A percentile compares a stretch with the other conserved stretches of the same genome.
Evolutionary conservation across 768 basidiomycete genomes (phyloP).

Genomic region (Pleurotus pulmonarius): DNA sequence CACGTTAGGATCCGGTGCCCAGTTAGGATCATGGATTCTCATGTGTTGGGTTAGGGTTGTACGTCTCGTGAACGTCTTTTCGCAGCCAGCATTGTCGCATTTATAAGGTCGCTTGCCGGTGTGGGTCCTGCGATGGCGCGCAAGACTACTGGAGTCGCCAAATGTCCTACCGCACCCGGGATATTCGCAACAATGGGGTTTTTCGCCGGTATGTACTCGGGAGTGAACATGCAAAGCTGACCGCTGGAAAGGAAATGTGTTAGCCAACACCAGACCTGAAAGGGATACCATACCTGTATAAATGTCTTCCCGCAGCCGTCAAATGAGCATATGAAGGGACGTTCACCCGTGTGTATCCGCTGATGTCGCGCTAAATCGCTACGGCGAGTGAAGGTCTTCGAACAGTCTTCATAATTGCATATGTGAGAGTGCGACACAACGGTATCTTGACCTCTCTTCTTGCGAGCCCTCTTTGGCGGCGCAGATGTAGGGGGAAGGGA

Average conservation of each 20-base stretch:
- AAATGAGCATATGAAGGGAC: constrained; percentile 75
- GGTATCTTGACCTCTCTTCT: not conserved
- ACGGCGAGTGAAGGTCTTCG: constrained; percentile 77
- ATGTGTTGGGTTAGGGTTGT: constrained; percentile 85
- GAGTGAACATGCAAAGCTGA: constrained; percentile 87
- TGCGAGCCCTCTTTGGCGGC: constrained; percentile 24
- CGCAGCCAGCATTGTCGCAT: constrained; percentile 78
- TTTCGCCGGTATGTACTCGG: constrained; percentile 90
- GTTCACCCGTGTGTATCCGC: constrained; percentile 88
- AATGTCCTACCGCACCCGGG: constrained; percentile 86
- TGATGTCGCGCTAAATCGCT: constrained; percentile 84
- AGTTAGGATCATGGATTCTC: constrained; percentile 81
- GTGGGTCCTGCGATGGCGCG: constrained; percentile 86
- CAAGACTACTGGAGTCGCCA: constrained; percentile 88
- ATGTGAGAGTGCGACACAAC: constrained; percentile 42
- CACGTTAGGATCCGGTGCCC: constrained; percentile 84
- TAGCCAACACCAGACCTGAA: constrained; percentile 11
- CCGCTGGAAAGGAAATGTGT: constrained; percentile 43
- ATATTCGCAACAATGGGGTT: constrained; percentile 89
- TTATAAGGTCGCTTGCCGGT: constrained; percentile 85
- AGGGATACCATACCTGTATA: constrained; percentile 62
- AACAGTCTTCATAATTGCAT: constrained; percentile 71
- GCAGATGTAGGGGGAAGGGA: constrained; percentile 23
- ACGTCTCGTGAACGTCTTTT: constrained; percentile 84
- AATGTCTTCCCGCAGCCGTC: constrained; percentile 84